phyloP scores from a whole-genome alignment of 1,284 basidiomycete species.

The Sporisorium reilianum region DNA sequence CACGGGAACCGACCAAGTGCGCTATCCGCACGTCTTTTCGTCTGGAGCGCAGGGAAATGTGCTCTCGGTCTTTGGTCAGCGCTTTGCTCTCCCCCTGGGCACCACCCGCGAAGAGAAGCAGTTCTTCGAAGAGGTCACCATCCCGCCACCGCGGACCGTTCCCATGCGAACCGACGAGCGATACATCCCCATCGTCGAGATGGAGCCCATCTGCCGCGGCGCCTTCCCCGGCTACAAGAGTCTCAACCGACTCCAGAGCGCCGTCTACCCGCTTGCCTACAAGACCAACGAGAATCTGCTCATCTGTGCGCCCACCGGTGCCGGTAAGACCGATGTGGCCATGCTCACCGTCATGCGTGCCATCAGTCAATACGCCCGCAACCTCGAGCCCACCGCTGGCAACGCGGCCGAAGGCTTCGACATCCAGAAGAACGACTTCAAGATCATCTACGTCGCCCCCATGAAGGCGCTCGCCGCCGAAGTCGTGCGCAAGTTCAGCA shows the following conservation, averaged over 20 bases:
- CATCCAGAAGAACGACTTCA: constrained; percentile 75
- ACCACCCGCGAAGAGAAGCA: constrained; percentile 77
- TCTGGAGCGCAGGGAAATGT: constrained; percentile 78
- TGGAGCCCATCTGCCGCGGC: constrained; percentile 83
- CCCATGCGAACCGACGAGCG: constrained; percentile 82
- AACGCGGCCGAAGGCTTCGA: constrained; percentile 50
- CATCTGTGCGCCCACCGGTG: constrained; percentile 72
- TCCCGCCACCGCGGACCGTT: constrained; percentile 85
- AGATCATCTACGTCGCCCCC: constrained; percentile 98
- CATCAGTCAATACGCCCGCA: constrained; percentile 80
- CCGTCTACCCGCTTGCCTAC: constrained; percentile 93
- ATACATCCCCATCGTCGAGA: constrained; percentile 79
- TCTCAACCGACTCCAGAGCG: constrained; percentile 94
- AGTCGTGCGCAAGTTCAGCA: constrained; percentile 91
- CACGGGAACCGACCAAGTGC: constrained; percentile 73
- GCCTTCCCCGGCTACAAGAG: constrained; percentile 90
- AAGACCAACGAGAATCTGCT: constrained; percentile 95
- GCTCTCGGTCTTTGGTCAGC: constrained; percentile 79
- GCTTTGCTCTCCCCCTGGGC: constrained; percentile 85
- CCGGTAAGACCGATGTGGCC: constrained; percentile 97
- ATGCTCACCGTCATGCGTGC: constrained; percentile 93
- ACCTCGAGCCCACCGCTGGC: constrained; percentile 76
- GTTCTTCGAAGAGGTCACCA: constrained; percentile 79
- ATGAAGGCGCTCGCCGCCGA: constrained; percentile 99
- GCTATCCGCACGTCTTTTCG: constrained; percentile 90